A percentile compares a stretch with the other conserved stretches of the same genome.
Evolutionary conservation across 306 rosid genomes (phyloP).

Genomic region (Fagus crenata): DNA sequence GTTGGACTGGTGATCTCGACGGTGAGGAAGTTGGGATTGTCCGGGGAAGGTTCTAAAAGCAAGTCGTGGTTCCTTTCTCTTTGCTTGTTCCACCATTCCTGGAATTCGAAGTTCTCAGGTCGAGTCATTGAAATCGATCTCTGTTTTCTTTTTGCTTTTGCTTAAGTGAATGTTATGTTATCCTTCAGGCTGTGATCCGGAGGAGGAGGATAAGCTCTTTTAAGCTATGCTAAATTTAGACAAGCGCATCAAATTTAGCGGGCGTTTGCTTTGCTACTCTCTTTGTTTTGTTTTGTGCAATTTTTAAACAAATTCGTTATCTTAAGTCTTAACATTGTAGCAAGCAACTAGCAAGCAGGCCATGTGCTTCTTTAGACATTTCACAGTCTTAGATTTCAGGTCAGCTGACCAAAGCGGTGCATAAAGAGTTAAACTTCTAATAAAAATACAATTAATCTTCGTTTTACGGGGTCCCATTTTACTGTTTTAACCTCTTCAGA

Average conservation of each 20-base stretch:
- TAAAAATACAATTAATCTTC: no score
- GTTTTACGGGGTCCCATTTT: no score
- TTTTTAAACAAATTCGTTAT: neutral
- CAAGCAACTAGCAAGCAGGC: neutral
- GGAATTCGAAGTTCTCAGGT: constrained; percentile 79
- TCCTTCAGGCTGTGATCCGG: constrained; percentile 23
- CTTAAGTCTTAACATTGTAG: neutral
- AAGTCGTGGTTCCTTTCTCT: constrained; percentile 47
- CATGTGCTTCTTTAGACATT: neutral
- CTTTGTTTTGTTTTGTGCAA: neutral
- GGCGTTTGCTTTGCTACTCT: neutral
- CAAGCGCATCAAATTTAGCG: constrained; percentile 35
- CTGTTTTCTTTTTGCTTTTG: neutral
- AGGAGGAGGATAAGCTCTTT: neutral
- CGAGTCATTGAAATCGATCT: constrained; percentile 55
- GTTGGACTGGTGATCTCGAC: constrained; percentile 44
- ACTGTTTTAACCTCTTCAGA: no score
- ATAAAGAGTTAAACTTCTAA: no score
- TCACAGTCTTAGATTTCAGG: no score
- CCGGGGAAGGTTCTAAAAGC: constrained; percentile 29
- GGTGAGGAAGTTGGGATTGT: constrained; percentile 34
- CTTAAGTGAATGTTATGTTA: neutral
- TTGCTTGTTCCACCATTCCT: constrained; percentile 99
- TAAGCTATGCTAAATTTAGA: constrained; percentile 29
- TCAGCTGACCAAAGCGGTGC: no score